Conservation (phyloP, 192 early-diverging fungal species). For the Backusella liffmaniae region DNA sequence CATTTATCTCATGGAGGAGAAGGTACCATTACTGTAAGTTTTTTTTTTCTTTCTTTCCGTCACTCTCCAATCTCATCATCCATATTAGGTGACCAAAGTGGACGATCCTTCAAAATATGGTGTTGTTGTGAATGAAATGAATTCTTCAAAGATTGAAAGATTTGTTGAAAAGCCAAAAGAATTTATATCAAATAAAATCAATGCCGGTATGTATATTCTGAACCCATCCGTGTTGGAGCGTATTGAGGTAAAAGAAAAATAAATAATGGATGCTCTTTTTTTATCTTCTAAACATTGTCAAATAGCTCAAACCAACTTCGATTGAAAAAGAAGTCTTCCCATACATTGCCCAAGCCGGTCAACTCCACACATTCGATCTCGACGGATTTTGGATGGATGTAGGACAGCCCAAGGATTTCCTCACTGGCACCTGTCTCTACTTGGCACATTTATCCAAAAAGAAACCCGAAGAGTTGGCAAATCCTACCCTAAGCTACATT, state of each 20-base stretch:
- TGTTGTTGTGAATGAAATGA: conserved; percentile 85
- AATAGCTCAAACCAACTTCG: conserved; percentile 86
- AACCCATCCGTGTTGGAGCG: conserved; percentile 89
- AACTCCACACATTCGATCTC: conserved; percentile 92
- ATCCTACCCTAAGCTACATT: conserved; percentile 64
- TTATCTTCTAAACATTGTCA: background rate
- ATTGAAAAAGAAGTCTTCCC: conserved; percentile 99
- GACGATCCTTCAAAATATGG: conserved; percentile 99
- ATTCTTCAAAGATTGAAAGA: conserved; percentile 75
- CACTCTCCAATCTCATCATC: background rate
- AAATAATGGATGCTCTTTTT: background rate
- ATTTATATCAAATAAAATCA: conserved; percentile 97
- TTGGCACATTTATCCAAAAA: conserved; percentile 79
- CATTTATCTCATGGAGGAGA: conserved; percentile 89
- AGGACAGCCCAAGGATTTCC: conserved; percentile 98
- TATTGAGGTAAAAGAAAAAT: conserved; percentile 64
- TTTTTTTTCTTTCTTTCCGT: background rate
- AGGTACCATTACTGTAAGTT: conserved; percentile 85
- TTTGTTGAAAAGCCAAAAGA: conserved; percentile 99
- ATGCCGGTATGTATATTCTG: conserved; percentile 99
- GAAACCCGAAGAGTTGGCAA: conserved; percentile 67
- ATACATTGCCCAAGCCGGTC: conserved; percentile 77
- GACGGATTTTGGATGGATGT: conserved; percentile 99
- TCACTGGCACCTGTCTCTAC: conserved; percentile 94
- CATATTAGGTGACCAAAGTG: conserved; percentile 79